Conservation (phyloP, 805 yeast genomes). For the Nakazawaea wyomingensis region DNA sequence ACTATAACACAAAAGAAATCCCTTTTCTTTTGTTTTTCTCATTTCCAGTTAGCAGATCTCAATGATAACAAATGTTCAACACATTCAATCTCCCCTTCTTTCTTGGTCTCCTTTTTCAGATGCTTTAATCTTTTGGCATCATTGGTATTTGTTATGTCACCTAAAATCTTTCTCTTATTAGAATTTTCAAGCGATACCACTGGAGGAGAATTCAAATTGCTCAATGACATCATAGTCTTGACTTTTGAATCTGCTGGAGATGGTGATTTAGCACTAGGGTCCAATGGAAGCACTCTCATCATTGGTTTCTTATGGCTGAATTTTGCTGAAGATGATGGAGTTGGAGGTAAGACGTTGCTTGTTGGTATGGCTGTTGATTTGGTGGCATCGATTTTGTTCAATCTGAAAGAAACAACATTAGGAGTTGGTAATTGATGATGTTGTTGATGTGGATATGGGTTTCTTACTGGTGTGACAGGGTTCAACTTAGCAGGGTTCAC, state of each 20-base stretch:
- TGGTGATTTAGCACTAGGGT: conserved; percentile 5
- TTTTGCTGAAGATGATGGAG: conserved; percentile 20
- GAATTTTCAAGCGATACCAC: neutral
- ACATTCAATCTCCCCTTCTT: conserved; percentile 24
- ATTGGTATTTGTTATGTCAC: conserved; percentile 21
- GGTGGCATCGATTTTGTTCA: conserved; percentile 17
- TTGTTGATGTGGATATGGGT: neutral
- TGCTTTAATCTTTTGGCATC: conserved; percentile 3
- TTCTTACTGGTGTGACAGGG: conserved; percentile 14
- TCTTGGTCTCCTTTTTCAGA: conserved; percentile 9
- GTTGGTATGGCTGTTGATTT: conserved; percentile 16
- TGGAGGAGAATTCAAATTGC: conserved; percentile 10
- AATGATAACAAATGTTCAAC: conserved; percentile 37
- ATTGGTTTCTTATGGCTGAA: conserved; percentile 23
- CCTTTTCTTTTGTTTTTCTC: neutral
- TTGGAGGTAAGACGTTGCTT: conserved; percentile 21
- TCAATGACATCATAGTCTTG: conserved; percentile 7
- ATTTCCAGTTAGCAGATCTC: conserved; percentile 31
- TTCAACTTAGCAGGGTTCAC: conserved; percentile 11
- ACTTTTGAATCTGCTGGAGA: conserved; percentile 7
- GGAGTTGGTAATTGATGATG: conserved; percentile 14
- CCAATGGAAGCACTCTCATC: conserved; percentile 19
- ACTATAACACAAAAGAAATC: neutral
- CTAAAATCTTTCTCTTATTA: conserved; percentile 16
- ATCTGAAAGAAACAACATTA: conserved; percentile 31